These are phyloP conservation scores for Paramecium biaurelia DNA, from an alignment of 73 alveolate genomes.

Conservation along the genomic window DNA sequence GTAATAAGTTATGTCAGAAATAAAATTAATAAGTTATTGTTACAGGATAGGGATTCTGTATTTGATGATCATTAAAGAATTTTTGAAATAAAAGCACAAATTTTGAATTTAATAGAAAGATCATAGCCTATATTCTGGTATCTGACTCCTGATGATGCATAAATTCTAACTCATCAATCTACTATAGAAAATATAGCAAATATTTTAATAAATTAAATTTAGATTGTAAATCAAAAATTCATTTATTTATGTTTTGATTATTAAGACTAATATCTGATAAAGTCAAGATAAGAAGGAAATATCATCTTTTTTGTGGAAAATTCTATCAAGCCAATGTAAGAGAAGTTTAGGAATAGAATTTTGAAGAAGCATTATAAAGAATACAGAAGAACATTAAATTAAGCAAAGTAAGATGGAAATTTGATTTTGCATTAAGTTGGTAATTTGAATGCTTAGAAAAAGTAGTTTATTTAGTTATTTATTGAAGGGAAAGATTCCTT, in stretches of 20 bases:
- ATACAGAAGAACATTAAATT: background rate
- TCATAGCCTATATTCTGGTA: background rate
- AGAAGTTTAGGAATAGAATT: background rate
- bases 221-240: background rate
- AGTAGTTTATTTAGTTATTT: background rate
- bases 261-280: background rate
- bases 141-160: constrained; percentile 12
- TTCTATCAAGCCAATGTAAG: background rate
- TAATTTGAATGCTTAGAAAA: background rate
- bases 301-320: constrained; percentile 15
- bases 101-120: background rate
- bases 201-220: background rate
- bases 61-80: constrained; percentile 17
- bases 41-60: background rate
- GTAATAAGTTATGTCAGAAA: background rate
- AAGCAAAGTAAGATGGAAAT: background rate
- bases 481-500: background rate
- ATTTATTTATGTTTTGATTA: background rate
- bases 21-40: background rate
- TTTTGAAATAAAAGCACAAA: background rate
- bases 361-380: background rate
- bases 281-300: background rate
- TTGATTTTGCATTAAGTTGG: background rate
- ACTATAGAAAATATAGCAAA: background rate
- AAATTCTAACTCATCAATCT: background rate